A percentile compares a stretch with the other conserved stretches of the same genome.
phyloP scores from a whole-genome alignment of 768 basidiomycete species.

The Amanita rubescens region DNA sequence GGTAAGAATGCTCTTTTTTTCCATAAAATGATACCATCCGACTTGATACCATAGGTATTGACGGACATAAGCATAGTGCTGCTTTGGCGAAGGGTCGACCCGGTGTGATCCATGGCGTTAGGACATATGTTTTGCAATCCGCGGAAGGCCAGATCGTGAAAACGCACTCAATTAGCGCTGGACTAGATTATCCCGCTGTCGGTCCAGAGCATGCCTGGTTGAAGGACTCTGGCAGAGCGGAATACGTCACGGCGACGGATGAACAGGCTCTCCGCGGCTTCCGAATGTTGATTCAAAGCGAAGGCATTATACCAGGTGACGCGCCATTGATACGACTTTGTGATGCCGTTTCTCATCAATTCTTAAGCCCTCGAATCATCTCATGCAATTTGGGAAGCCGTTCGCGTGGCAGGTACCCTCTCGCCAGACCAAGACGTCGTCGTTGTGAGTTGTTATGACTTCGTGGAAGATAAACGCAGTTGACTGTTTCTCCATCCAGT shows the following conservation, averaged over 20 bases:
- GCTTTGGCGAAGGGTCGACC: constrained; percentile 87
- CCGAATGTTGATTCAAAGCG: constrained; percentile 82
- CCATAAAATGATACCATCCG: background rate
- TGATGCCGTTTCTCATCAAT: too few species aligned
- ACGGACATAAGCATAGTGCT: constrained; percentile 86
- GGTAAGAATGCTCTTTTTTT: constrained; percentile 36
- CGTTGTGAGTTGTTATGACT: constrained; percentile 52
- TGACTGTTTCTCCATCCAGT: constrained; percentile 36
- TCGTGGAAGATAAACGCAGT: background rate
- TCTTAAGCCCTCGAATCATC: constrained; percentile 81
- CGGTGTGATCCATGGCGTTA: constrained; percentile 93
- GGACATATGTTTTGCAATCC: constrained; percentile 92
- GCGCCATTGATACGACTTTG: too few species aligned
- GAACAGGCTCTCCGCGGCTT: constrained; percentile 92
- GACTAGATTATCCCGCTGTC: constrained; percentile 94
- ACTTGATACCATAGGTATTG: constrained; percentile 43
- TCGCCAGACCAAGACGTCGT: constrained; percentile 84
- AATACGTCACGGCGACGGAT: constrained; percentile 90
- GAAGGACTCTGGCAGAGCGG: constrained; percentile 89
- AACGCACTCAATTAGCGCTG: constrained; percentile 95
- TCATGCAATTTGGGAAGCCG: constrained; percentile 92
- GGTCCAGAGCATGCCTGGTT: constrained; percentile 98
- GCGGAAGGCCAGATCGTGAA: constrained; percentile 89
- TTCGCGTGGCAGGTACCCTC: constrained; percentile 77
- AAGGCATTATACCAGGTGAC: constrained; percentile 95